These are phyloP conservation scores for Xylaria flabelliformis DNA, from an alignment of 495 filamentous ascomycete species.

Conservation along the genomic window DNA sequence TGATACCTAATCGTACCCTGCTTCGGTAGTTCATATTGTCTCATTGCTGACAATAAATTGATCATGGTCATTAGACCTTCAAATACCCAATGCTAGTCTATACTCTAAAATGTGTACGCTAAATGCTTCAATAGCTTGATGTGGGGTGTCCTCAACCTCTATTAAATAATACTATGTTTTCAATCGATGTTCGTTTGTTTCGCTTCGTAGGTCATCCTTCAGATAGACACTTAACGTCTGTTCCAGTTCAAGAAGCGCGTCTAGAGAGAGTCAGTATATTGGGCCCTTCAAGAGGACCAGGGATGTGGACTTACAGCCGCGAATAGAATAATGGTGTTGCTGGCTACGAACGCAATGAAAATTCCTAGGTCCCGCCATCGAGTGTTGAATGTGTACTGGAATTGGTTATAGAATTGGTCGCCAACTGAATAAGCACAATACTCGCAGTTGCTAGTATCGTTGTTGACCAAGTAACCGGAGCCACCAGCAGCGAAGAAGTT, in stretches of 20 bases:
- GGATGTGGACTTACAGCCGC: conserved; percentile 58
- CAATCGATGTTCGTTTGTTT: not conserved
- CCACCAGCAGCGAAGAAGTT: conserved; percentile 68
- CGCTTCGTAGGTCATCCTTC: not conserved
- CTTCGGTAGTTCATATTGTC: not conserved
- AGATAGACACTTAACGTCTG: conserved; percentile 13
- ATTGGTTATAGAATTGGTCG: conserved; percentile 74
- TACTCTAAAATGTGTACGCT: conserved; percentile 17
- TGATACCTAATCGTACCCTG: not conserved
- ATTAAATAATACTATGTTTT: conserved; percentile 18
- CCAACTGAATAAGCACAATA: conserved; percentile 82
- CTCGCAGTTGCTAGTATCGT: conserved; percentile 66
- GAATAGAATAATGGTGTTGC: conserved; percentile 78
- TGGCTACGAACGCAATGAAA: conserved; percentile 72
- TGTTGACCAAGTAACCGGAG: conserved; percentile 71
- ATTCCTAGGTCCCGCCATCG: conserved; percentile 85
- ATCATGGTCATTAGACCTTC: not conserved
- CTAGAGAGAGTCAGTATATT: conserved; percentile 7
- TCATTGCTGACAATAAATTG: not conserved
- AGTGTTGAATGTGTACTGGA: conserved; percentile 68
- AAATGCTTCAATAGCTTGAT: conserved; percentile 13
- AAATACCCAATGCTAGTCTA: conserved; percentile 17
- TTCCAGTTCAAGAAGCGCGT: conserved; percentile 30
- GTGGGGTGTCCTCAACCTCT: not conserved
- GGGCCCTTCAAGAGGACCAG: not conserved